phyloP scores from a whole-genome alignment of 352 stramenopile genomes.

The Pythium brachiatum region DNA sequence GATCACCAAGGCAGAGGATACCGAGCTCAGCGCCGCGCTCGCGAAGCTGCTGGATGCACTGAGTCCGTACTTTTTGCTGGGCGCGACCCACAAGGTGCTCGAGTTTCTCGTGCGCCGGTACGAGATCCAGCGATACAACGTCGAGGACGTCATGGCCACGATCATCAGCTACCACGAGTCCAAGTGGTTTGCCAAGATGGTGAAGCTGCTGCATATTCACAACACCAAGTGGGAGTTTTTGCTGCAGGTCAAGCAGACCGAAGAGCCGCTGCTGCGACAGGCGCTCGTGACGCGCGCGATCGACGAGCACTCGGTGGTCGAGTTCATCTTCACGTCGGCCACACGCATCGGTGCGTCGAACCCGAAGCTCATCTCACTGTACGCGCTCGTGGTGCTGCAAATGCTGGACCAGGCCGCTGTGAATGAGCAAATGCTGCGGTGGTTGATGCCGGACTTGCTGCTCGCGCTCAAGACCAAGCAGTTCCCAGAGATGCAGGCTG shows the following conservation, averaged over 20 bases:
- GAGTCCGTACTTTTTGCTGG: constrained; percentile 78
- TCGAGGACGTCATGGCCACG: constrained; percentile 76
- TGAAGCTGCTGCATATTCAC: constrained; percentile 79
- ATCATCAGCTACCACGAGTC: constrained; percentile 88
- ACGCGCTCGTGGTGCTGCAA: constrained; percentile 76
- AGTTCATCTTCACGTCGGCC: constrained; percentile 68
- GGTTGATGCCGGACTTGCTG: constrained; percentile 77
- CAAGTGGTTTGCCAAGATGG: constrained; percentile 81
- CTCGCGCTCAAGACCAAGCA: constrained; percentile 57
- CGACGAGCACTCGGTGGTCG: constrained; percentile 71
- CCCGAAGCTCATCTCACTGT: constrained; percentile 84
- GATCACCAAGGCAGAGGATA: constrained; percentile 52
- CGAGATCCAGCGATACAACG: constrained; percentile 84
- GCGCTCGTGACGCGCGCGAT: constrained; percentile 74
- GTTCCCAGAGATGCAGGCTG: constrained; percentile 76
- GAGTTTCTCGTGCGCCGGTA: constrained; percentile 90
- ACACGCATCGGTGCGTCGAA: constrained; percentile 60
- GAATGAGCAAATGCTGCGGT: constrained; percentile 69
- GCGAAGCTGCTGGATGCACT: constrained; percentile 75
- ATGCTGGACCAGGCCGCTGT: constrained; percentile 70
- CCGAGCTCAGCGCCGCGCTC: constrained; percentile 63
- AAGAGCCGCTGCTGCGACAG: constrained; percentile 56
- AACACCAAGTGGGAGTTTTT: constrained; percentile 84
- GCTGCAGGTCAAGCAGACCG: constrained; percentile 64
- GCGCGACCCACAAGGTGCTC: constrained; percentile 81